phyloP scores from a whole-genome alignment of 257 asterid species.

The Galeopsis tetrahit region DNA sequence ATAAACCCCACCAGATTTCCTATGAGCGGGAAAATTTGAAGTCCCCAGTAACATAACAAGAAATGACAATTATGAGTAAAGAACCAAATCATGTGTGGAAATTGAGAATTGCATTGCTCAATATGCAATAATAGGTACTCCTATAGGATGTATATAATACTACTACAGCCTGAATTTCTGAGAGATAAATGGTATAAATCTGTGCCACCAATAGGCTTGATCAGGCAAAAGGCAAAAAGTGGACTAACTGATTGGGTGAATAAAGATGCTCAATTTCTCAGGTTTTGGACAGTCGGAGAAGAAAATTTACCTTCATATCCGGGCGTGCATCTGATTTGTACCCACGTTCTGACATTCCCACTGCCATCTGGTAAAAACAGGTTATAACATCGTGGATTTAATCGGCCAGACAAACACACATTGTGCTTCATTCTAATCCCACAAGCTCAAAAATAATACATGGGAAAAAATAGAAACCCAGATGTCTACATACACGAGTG shows the following conservation, averaged over 20 bases:
- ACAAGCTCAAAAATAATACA: constrained; percentile 22
- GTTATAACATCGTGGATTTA: constrained; percentile 30
- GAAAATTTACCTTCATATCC: constrained; percentile 67
- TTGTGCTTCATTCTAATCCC: constrained; percentile 26
- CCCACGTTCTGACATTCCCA: constrained; percentile 82
- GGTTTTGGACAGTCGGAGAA: constrained; percentile 24
- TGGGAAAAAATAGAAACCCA: constrained; percentile 22
- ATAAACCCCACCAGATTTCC: not conserved
- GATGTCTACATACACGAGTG: constrained; percentile 77
- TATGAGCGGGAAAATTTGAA: not conserved
- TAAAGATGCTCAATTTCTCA: constrained; percentile 16
- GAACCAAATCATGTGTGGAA: not conserved
- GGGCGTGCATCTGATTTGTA: constrained; percentile 77
- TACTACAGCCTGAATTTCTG: constrained; percentile 28
- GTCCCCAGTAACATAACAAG: not conserved
- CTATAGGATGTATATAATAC: constrained; percentile 7
- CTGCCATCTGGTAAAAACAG: constrained; percentile 83
- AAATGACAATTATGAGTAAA: not conserved
- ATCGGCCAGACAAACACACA: constrained; percentile 21
- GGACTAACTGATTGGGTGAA: constrained; percentile 17
- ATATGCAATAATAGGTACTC: constrained; percentile 23
- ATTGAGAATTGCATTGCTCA: not conserved
- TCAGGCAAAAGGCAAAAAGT: constrained; percentile 6
- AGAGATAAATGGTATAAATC: not conserved
- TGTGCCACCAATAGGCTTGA: constrained; percentile 11